Conservation (phyloP, 202 grass and related monocot species). For the Schoenoplectus triqueter region DNA sequence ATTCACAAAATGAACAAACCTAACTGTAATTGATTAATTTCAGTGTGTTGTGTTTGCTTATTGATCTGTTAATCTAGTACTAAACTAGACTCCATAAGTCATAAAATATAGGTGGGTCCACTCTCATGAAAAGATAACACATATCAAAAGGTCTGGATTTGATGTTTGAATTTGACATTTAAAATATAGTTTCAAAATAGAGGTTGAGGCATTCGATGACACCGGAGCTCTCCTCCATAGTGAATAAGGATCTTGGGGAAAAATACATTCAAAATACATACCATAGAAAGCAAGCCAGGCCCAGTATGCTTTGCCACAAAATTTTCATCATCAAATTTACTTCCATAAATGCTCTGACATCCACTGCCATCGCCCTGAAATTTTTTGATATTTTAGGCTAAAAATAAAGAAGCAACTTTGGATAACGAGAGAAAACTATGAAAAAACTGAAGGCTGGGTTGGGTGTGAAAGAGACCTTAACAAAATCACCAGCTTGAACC, state of each 20-base stretch:
- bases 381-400: conserved; percentile 16
- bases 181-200: not conserved
- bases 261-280: conserved; percentile 43
- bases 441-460: not conserved
- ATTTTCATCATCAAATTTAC: conserved; percentile 99
- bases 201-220: not conserved
- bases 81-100: not conserved
- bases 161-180: not conserved
- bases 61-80: not conserved
- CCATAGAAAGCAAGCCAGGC: conserved; percentile 89
- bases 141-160: not conserved
- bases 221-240: not conserved
- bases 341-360: conserved; percentile 81
- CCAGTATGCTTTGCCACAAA: conserved; percentile 98
- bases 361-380: conserved; percentile 90
- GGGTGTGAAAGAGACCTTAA: conserved; percentile 66
- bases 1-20: not conserved
- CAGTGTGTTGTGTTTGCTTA: not conserved
- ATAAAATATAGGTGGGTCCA: not conserved
- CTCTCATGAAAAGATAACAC: not conserved
- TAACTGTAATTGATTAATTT: not conserved
- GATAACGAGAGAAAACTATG: conserved; percentile 12
- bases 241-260: not conserved
- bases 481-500: conserved; percentile 94
- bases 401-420: conserved; percentile 30